phyloP scores from a whole-genome alignment of 1,284 basidiomycete species.

The Apiotrichum domesticum region DNA sequence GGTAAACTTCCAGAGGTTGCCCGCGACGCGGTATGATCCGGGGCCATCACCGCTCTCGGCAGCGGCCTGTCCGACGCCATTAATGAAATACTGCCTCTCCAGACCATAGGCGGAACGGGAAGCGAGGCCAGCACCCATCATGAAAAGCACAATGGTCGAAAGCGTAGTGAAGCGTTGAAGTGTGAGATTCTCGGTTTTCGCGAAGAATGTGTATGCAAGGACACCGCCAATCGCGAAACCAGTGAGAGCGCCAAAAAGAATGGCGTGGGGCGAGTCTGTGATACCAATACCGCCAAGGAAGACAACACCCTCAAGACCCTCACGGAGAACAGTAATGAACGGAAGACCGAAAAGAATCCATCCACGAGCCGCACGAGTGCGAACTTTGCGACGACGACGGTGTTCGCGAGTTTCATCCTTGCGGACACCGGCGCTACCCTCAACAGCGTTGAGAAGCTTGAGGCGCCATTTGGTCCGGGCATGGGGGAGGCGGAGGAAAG shows the following conservation, averaged over 20 bases:
- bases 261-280: slow-evolving; percentile 49
- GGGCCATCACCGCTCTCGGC: slow-evolving; percentile 76
- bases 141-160: slow-evolving; percentile 76
- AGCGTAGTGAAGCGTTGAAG: slow-evolving; percentile 68
- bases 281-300: slow-evolving; percentile 70
- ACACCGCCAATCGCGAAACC: slow-evolving; percentile 62
- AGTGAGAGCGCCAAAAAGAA: slow-evolving; percentile 59
- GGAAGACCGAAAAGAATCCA: slow-evolving; percentile 72
- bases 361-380: slow-evolving; percentile 15
- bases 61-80: slow-evolving; percentile 59
- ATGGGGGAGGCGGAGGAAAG: slow-evolving; percentile 66
- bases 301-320: slow-evolving; percentile 83
- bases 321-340: slow-evolving; percentile 77
- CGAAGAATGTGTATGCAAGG: slow-evolving; percentile 44
- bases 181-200: slow-evolving; percentile 35
- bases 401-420: slow-evolving; percentile 7
- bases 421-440: slow-evolving; percentile 36
- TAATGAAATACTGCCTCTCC: slow-evolving; percentile 60
- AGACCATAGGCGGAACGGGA: slow-evolving; percentile 64
- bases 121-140: slow-evolving; percentile 83
- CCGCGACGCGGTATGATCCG: slow-evolving; percentile 67
- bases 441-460: slow-evolving; percentile 71
- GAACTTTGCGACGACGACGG: slow-evolving; percentile 8
- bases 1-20: slow-evolving; percentile 76
- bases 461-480: slow-evolving; percentile 81